Evolutionary conservation across 2,329 filamentous ascomycete genomes (phyloP).

Genomic region (Calonectria montana): DNA sequence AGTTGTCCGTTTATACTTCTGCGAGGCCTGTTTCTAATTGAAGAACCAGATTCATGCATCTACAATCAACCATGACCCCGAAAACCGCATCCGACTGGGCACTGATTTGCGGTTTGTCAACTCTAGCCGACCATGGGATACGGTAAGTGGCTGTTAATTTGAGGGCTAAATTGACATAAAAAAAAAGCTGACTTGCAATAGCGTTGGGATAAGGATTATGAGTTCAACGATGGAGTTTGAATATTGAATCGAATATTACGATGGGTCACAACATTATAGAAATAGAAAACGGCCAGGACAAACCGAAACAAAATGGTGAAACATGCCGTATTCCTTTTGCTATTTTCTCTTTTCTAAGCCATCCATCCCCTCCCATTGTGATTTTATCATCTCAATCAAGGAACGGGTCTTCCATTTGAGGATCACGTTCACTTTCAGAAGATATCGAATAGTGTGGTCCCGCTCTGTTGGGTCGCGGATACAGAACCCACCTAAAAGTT

Average conservation of each 20-base stretch:
- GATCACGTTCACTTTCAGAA: slow-evolving; percentile 6
- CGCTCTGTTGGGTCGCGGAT: slow-evolving; percentile 16
- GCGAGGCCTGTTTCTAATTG: not conserved
- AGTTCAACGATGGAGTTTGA: slow-evolving; percentile 37
- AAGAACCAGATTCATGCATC: slow-evolving; percentile 64
- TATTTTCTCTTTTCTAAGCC: slow-evolving; percentile 6
- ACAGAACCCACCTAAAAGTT: slow-evolving; percentile 16
- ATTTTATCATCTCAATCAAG: not conserved
- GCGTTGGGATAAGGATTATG: slow-evolving; percentile 35
- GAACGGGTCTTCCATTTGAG: slow-evolving; percentile 19
- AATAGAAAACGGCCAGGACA: too few species aligned
- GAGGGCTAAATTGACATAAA: not conserved
- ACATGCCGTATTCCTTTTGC: not conserved
- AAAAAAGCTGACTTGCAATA: slow-evolving; percentile 13
- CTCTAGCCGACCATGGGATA: slow-evolving; percentile 62
- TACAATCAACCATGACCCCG: slow-evolving; percentile 63
- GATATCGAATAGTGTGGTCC: slow-evolving; percentile 8
- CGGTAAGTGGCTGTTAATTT: slow-evolving; percentile 42
- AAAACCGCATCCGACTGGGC: slow-evolving; percentile 64
- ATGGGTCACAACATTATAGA: not conserved
- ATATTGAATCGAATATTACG: not conserved
- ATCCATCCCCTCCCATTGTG: slow-evolving; percentile 18
- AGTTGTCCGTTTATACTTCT: not conserved
- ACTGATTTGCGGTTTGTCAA: slow-evolving; percentile 69
- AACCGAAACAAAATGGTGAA: not conserved